phyloP scores from a whole-genome alignment of 805 yeast species.

The Lipomyces mesembrius region DNA sequence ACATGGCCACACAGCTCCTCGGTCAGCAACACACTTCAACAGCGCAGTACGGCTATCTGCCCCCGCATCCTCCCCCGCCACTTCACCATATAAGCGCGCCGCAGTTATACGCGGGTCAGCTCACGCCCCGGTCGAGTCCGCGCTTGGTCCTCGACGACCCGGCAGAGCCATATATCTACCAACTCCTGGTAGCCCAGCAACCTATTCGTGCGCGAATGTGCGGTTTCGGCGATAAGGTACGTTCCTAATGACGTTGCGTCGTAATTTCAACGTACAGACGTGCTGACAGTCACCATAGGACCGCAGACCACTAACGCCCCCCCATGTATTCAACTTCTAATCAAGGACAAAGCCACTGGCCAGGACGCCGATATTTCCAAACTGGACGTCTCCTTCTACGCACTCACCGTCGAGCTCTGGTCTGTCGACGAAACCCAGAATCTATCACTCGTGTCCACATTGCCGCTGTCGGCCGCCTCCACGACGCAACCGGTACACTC shows the following conservation, averaged over 20 bases:
- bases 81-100: neutral
- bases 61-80: conserved; percentile 15
- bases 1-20: neutral
- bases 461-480: conserved; percentile 24
- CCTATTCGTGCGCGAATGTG: conserved; percentile 55
- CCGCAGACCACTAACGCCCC: conserved; percentile 44
- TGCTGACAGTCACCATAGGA: conserved; percentile 32
- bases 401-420: conserved; percentile 52
- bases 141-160: conserved; percentile 19
- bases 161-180: conserved; percentile 34
- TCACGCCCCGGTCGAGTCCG: neutral
- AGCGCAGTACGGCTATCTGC: conserved; percentile 10
- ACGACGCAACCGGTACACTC: conserved; percentile 5
- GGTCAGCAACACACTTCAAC: neutral
- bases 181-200: conserved; percentile 49
- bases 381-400: conserved; percentile 46
- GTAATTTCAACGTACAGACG: neutral
- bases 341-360: conserved; percentile 41
- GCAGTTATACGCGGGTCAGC: neutral
- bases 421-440: conserved; percentile 45
- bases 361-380: conserved; percentile 40
- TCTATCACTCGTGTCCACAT: conserved; percentile 37
- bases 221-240: conserved; percentile 51
- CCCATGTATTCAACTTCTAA: conserved; percentile 43
- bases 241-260: conserved; percentile 17